Evolutionary conservation across 805 yeast genomes (phyloP).

Genomic region (Wickerhamomyces bisporus): DNA sequence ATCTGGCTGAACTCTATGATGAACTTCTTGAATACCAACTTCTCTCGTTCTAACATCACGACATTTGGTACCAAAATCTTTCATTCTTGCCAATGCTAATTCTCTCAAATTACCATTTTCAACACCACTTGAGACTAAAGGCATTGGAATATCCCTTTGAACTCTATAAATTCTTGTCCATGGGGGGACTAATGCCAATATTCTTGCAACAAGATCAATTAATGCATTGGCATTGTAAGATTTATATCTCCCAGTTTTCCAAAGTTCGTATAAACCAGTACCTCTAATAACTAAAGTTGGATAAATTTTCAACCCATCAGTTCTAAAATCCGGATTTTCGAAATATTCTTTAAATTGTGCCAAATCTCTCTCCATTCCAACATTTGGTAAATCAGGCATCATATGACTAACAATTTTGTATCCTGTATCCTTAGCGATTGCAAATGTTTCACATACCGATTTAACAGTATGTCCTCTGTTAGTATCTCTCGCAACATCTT

Average conservation of each 20-base stretch:
- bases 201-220: constrained; percentile 92
- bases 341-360: constrained; percentile 96
- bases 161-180: constrained; percentile 99
- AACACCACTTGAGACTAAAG: constrained; percentile 94
- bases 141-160: constrained; percentile 99
- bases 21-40: constrained; percentile 98
- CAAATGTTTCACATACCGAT: constrained; percentile 93
- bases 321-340: constrained; percentile 93
- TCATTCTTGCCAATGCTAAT: constrained; percentile 94
- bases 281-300: constrained; percentile 97
- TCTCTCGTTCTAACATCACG: constrained; percentile 97
- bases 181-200: constrained; percentile 94
- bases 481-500: constrained; percentile 97
- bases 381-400: constrained; percentile 99
- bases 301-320: constrained; percentile 92
- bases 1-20: constrained; percentile 93
- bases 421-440: constrained; percentile 96
- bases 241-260: constrained; percentile 94
- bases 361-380: constrained; percentile 96
- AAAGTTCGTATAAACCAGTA: constrained; percentile 91
- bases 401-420: constrained; percentile 96
- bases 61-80: constrained; percentile 93
- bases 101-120: constrained; percentile 97
- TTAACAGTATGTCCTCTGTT: constrained; percentile 97
- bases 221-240: constrained; percentile 93